phyloP scores from a whole-genome alignment of 768 basidiomycete species.

The Flagelloscypha sp. region DNA sequence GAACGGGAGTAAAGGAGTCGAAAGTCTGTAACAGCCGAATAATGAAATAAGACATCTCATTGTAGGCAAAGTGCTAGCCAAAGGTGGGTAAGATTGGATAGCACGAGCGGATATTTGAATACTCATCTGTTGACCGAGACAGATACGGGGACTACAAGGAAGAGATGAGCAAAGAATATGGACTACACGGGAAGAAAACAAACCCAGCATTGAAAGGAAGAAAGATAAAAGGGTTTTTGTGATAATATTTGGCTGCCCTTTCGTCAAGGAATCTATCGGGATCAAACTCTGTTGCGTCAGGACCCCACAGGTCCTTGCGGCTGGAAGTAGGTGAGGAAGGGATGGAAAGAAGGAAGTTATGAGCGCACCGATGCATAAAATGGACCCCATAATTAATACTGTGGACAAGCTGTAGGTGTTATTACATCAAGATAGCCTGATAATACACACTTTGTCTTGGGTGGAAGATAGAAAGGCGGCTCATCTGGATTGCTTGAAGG shows the following conservation, averaged over 20 bases:
- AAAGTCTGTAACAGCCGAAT: conserved; percentile 44
- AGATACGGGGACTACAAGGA: conserved; percentile 42
- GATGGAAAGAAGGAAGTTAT: no score
- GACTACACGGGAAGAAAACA: conserved; percentile 16
- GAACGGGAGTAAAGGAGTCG: conserved; percentile 29
- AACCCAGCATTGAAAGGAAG: conserved; percentile 30
- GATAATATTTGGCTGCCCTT: conserved; percentile 50
- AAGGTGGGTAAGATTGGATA: conserved; percentile 5
- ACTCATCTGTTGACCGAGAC: conserved; percentile 38
- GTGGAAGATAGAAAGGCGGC: conserved; percentile 47
- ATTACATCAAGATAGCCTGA: conserved; percentile 10
- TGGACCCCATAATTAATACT: conserved; percentile 49
- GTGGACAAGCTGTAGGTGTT: background rate
- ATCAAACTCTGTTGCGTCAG: conserved; percentile 62
- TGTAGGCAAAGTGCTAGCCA: conserved; percentile 40
- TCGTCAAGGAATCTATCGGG: conserved; percentile 66
- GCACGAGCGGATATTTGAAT: background rate
- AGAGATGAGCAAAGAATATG: conserved; percentile 42
- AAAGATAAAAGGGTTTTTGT: conserved; percentile 63
- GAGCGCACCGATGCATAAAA: conserved; percentile 59
- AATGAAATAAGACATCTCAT: conserved; percentile 47
- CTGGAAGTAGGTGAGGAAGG: no score
- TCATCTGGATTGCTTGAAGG: conserved; percentile 34
- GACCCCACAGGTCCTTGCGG: conserved; percentile 61
- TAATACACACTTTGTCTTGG: conserved; percentile 33